Percentiles rank a stretch among this genome's conserved stretches.
phyloP scores from a whole-genome alignment of 2,329 filamentous ascomycete species.

The Penicillium freii region DNA sequence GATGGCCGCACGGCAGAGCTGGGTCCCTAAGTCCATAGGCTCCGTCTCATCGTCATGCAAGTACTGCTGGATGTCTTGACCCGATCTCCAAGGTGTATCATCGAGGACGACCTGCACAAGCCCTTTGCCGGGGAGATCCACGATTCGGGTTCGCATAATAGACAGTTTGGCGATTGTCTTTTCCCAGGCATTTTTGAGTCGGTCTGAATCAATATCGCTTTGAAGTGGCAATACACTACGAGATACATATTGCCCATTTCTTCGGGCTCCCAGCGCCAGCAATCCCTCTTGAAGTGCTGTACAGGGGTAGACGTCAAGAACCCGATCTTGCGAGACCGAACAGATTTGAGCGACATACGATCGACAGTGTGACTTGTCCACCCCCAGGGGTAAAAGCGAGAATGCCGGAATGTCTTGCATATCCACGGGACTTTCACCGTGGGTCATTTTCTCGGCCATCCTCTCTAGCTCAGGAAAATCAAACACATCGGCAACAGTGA shows the following conservation, averaged over 20 bases:
- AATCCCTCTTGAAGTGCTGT: conserved; percentile 3
- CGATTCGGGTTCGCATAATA: conserved; percentile 2
- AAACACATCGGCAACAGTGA: not conserved
- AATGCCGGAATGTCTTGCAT: not conserved
- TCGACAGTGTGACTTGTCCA: not conserved
- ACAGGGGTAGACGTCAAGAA: conserved; percentile 1
- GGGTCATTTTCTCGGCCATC: not conserved
- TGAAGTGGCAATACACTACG: not conserved
- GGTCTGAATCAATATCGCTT: not conserved
- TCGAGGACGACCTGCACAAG: conserved; percentile 1
- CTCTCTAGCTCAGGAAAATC: not conserved
- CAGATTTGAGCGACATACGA: not conserved
- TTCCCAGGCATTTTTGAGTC: not conserved
- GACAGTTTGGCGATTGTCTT: not conserved
- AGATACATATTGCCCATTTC: not conserved
- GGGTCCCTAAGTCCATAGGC: not conserved
- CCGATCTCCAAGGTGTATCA: not conserved
- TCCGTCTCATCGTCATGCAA: not conserved
- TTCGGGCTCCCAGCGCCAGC: not conserved
- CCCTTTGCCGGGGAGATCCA: not conserved
- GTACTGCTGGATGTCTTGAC: not conserved
- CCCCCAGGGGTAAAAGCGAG: not conserved
- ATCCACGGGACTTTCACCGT: not conserved
- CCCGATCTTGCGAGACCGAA: not conserved
- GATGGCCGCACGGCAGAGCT: not conserved